Base-by-base conservation (phyloP, 2,329 filamentous ascomycete species). In the Juglanconis sp. region DNA sequence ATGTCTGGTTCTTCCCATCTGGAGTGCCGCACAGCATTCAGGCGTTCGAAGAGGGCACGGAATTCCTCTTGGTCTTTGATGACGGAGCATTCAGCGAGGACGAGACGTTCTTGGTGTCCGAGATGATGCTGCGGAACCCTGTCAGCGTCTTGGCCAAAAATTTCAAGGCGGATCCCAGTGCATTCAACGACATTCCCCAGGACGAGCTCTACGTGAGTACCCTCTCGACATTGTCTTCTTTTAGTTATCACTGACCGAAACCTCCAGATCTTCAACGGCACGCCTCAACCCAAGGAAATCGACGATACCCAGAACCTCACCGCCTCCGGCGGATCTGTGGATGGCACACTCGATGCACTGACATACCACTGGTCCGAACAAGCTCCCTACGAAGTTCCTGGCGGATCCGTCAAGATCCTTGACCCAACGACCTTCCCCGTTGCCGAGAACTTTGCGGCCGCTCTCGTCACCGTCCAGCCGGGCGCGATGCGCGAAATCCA, bases 401-500 rank as follows among this genome's bases (percentile, higher is more conserved):
- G 84, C 36, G 85, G 84, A 5, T 79, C 75, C 1, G 81, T 87
- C 65, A 86, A 87, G 73, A 81, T 87, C 57, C 68, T 87, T 6
- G 85, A 87, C 66, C 77, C 82, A 0, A 68, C 71, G 0, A 83
- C 78, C 1, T 87, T 87, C 71, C 85, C 85, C 5, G 73, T 85
- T 34, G 81, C 85, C 0, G 70, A 68, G 10, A 77, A 76, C 58
- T 85, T 87, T 68, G 81, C 83, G 3, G 79, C 79, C 0, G 83
- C 82, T 0, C 74, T 87, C 1, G 81, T 87, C 9, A 83, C 79
- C 2, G 73, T 87, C 36, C 74, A 85, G 65, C 84, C 85, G 0
- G 85, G 85, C n/a, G 84, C 84, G 1, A 83, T 87, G 81, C 79
- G 85, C 30, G 85, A 87, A 68, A 73, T 88, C 48, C 85, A 87